Conservation (phyloP, 139 green algal species). For the Zygnema circumcarinatum region DNA sequence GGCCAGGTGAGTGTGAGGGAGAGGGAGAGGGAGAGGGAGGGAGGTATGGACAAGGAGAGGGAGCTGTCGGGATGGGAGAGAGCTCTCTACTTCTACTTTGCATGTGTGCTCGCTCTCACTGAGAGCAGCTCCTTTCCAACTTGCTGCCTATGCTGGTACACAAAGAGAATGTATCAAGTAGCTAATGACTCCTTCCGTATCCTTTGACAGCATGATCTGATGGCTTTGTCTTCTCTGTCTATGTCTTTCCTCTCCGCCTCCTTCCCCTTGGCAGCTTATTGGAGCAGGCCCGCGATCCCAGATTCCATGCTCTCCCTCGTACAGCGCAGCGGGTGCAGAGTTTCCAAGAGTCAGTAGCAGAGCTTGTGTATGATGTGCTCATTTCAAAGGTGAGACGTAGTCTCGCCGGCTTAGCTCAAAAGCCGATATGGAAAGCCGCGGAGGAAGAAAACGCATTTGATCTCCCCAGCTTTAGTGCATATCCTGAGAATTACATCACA, state of each 20-base stretch:
- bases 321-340: constrained; percentile 29
- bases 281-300: constrained; percentile 48
- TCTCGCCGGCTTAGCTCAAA: background rate
- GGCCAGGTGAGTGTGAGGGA: background rate
- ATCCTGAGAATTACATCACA: constrained; percentile 75
- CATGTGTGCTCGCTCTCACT: no score
- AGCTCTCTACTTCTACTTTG: background rate
- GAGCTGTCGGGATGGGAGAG: constrained; percentile 3
- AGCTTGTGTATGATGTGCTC: constrained; percentile 73
- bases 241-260: background rate
- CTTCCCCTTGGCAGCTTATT: constrained; percentile 39
- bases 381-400: constrained; percentile 53
- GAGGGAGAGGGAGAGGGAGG: background rate
- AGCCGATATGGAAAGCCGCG: constrained; percentile 36
- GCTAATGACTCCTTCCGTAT: no score
- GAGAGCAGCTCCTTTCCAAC: no score
- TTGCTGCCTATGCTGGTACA: no score
- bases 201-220: no score
- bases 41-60: background rate
- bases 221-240: background rate
- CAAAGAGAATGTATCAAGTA: no score
- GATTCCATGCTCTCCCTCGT: constrained; percentile 54
- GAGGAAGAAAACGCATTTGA: constrained; percentile 64
- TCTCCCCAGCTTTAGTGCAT: constrained; percentile 85
- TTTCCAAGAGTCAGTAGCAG: constrained; percentile 59